phyloP scores from a whole-genome alignment of 1,284 basidiomycete genomes.

The Chiua sp. region DNA sequence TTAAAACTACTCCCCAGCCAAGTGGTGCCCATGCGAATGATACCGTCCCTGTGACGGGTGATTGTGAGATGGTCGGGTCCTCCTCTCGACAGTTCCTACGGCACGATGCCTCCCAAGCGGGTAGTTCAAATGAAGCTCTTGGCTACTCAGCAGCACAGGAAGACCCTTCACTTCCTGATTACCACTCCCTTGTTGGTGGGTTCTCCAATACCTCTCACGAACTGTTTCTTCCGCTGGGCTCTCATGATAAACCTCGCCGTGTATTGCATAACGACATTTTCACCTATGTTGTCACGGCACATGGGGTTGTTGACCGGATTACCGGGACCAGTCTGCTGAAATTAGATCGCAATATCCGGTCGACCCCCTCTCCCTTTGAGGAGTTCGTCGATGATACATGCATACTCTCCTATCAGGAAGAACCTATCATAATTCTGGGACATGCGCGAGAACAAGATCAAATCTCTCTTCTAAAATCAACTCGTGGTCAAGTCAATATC shows the following conservation, averaged over 20 bases:
- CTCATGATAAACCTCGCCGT: slow-evolving; percentile 49
- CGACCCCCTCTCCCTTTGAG: slow-evolving; percentile 22
- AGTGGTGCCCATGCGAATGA: background rate
- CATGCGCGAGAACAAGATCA: slow-evolving; percentile 45
- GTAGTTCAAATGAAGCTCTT: background rate
- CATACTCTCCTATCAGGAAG: slow-evolving; percentile 35
- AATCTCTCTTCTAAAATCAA: slow-evolving; percentile 32
- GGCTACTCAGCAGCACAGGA: background rate
- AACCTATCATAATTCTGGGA: slow-evolving; percentile 40
- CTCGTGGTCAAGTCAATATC: slow-evolving; percentile 29
- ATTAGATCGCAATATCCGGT: slow-evolving; percentile 20
- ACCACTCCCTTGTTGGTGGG: slow-evolving; percentile 4
- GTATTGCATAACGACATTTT: slow-evolving; percentile 32
- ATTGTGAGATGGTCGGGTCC: background rate
- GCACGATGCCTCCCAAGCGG: background rate
- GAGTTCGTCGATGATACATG: slow-evolving; percentile 51
- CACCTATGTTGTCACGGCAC: slow-evolving; percentile 40
- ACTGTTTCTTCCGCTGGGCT: slow-evolving; percentile 32
- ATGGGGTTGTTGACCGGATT: slow-evolving; percentile 42
- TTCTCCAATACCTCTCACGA: slow-evolving; percentile 13
- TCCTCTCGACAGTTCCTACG: slow-evolving; percentile 1
- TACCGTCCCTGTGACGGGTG: background rate
- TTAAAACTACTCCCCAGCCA: background rate
- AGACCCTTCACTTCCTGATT: slow-evolving; percentile 6
- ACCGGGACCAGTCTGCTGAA: slow-evolving; percentile 20